A percentile compares a stretch with the other conserved stretches of the same genome.
phyloP scores from a whole-genome alignment of 257 asterid species.

The Ajuga chamaepitys region DNA sequence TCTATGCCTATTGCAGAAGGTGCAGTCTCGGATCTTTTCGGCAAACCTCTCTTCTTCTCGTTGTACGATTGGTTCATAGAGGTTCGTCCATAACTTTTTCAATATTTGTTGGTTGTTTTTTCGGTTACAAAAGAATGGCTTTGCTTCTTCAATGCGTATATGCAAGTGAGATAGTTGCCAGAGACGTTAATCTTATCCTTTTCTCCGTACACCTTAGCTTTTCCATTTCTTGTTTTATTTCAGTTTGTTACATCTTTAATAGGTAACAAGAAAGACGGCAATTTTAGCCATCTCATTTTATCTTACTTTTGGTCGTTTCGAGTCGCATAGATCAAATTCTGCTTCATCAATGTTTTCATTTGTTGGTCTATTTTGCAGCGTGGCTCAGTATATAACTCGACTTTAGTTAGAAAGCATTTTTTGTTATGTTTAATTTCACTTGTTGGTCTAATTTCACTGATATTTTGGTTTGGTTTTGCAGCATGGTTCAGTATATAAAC shows the following conservation, averaged over 20 bases:
- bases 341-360: background rate
- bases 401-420: slow-evolving; percentile 66
- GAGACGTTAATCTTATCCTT: background rate
- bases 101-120: background rate
- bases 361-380: slow-evolving; percentile 37
- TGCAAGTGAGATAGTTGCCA: background rate
- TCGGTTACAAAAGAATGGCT: background rate
- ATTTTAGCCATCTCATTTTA: background rate
- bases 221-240: background rate
- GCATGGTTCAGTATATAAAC: slow-evolving; percentile 92
- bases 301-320: background rate
- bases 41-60: slow-evolving; percentile 83
- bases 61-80: slow-evolving; percentile 86
- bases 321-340: no score
- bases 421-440: slow-evolving; percentile 40
- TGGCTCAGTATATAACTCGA: slow-evolving; percentile 71
- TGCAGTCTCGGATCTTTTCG: slow-evolving; percentile 88
- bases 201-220: background rate
- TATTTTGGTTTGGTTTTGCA: slow-evolving; percentile 33
- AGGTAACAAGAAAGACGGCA: no score
- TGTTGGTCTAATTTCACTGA: slow-evolving; percentile 10
- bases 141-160: background rate
- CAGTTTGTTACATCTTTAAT: no score
- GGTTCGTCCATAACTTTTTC: slow-evolving; percentile 36
- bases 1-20: slow-evolving; percentile 97